These are phyloP conservation scores for Fusarium longipes DNA, from an alignment of 2,329 filamentous ascomycete genomes.

Conservation along the genomic window DNA sequence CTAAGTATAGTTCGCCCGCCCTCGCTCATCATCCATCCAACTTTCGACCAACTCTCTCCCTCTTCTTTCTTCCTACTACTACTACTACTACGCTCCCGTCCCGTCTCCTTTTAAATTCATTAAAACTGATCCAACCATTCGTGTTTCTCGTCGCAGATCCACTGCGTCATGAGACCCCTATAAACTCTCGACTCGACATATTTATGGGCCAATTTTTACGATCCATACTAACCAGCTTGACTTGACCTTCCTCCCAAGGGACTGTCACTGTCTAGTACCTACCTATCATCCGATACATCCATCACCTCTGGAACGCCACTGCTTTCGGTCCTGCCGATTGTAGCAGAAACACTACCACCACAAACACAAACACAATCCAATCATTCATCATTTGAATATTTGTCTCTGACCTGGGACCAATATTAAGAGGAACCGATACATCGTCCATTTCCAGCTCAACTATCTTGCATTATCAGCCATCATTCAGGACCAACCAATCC, in stretches of 20 bases:
- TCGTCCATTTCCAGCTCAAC: neutral
- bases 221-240: slow-evolving; percentile 9
- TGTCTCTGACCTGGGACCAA: slow-evolving; percentile 14
- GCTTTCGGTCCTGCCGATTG: slow-evolving; percentile 22
- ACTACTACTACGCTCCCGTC: slow-evolving; percentile 8
- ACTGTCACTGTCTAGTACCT: slow-evolving; percentile 11
- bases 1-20: slow-evolving; percentile 42
- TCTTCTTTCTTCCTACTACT: slow-evolving; percentile 20
- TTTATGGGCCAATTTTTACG: slow-evolving; percentile 2
- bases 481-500: neutral
- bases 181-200: slow-evolving; percentile 16
- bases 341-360: slow-evolving; percentile 10
- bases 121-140: slow-evolving; percentile 14
- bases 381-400: neutral
- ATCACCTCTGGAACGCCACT: slow-evolving; percentile 20
- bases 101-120: slow-evolving; percentile 6
- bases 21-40: slow-evolving; percentile 38
- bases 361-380: slow-evolving; percentile 1
- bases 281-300: slow-evolving; percentile 7
- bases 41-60: slow-evolving; percentile 26
- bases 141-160: slow-evolving; percentile 27
- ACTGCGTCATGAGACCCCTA: slow-evolving; percentile 35
- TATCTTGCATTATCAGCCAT: neutral
- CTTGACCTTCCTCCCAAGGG: slow-evolving; percentile 24
- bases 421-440: neutral